Evolutionary conservation across 352 stramenopile genomes (phyloP).

Genomic region (Globisporangium middletonii): DNA sequence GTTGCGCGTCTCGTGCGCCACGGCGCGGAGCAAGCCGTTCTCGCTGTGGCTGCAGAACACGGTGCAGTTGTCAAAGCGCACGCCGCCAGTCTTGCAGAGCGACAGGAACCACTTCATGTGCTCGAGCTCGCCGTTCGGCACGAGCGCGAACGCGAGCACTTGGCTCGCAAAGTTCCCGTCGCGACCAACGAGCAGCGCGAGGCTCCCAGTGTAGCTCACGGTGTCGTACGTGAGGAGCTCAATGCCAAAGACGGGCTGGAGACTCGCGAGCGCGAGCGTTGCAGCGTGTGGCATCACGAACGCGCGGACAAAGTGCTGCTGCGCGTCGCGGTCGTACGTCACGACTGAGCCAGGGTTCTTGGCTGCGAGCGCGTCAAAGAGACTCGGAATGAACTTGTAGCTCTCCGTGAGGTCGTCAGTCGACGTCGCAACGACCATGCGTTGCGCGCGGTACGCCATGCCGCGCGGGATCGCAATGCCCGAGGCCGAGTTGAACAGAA

Average conservation of each 20-base stretch:
- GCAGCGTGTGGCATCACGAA: slow-evolving; percentile 74
- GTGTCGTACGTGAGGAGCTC: slow-evolving; percentile 63
- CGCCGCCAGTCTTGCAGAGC: slow-evolving; percentile 45
- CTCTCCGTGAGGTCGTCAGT: slow-evolving; percentile 75
- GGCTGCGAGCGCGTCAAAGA: slow-evolving; percentile 59
- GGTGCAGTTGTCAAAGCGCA: slow-evolving; percentile 44
- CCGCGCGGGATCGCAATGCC: slow-evolving; percentile 75
- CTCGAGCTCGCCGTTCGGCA: slow-evolving; percentile 63
- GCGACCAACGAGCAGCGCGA: slow-evolving; percentile 51
- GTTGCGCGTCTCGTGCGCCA: slow-evolving; percentile 46
- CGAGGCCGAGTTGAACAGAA: slow-evolving; percentile 58
- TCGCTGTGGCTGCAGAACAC: slow-evolving; percentile 66
- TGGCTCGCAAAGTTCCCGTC: slow-evolving; percentile 69
- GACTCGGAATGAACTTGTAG: slow-evolving; percentile 81
- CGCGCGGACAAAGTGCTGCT: slow-evolving; percentile 61
- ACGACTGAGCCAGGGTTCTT: slow-evolving; percentile 70
- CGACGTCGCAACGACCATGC: slow-evolving; percentile 62
- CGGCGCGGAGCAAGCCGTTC: slow-evolving; percentile 54
- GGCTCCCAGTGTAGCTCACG: slow-evolving; percentile 60
- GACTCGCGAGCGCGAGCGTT: slow-evolving; percentile 34
- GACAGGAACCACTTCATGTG: slow-evolving; percentile 76
- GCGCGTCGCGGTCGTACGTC: slow-evolving; percentile 51
- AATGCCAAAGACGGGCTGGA: slow-evolving; percentile 73
- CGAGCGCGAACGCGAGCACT: slow-evolving; percentile 55
- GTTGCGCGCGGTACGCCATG: slow-evolving; percentile 74